These are phyloP conservation scores for Thielaviopsis populi DNA, from an alignment of 2,329 filamentous ascomycete species.

Conservation along the genomic window DNA sequence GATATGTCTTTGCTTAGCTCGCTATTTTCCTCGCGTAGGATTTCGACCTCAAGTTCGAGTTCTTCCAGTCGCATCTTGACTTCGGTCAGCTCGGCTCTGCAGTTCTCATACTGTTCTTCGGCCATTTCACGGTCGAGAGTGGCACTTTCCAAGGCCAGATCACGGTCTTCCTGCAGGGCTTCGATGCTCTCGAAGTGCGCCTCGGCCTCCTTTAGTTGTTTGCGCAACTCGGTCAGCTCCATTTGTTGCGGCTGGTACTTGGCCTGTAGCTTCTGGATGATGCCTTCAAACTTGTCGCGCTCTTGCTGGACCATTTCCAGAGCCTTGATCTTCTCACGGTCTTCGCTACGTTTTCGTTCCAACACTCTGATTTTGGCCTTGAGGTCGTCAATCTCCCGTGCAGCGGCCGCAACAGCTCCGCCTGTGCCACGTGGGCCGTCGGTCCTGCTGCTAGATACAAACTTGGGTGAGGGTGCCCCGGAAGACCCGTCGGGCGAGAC, in stretches of 20 bases:
- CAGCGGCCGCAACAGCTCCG: slow-evolving; percentile 35
- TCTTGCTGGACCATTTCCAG: slow-evolving; percentile 64
- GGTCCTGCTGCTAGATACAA: slow-evolving; percentile 18
- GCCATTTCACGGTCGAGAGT: slow-evolving; percentile 91
- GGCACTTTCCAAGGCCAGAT: slow-evolving; percentile 70
- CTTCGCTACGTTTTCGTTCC: slow-evolving; percentile 74
- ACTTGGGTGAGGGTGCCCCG: slow-evolving; percentile 21
- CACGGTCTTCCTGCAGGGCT: slow-evolving; percentile 67
- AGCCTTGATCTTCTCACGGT: slow-evolving; percentile 68
- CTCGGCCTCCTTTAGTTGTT: slow-evolving; percentile 63
- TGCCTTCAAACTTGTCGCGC: slow-evolving; percentile 61
- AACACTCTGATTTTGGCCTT: slow-evolving; percentile 76
- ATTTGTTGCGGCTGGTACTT: slow-evolving; percentile 78
- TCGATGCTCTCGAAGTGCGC: slow-evolving; percentile 39
- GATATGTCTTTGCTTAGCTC: slow-evolving; percentile 75
- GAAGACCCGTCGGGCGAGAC: slow-evolving; percentile 9
- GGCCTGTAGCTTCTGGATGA: slow-evolving; percentile 79
- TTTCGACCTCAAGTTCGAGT: slow-evolving; percentile 72
- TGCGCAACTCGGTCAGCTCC: slow-evolving; percentile 62
- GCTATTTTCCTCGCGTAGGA: slow-evolving; percentile 72
- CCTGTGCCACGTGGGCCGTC: slow-evolving; percentile 23
- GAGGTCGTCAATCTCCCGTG: slow-evolving; percentile 67
- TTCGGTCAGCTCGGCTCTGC: slow-evolving; percentile 65
- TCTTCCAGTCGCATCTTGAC: slow-evolving; percentile 68
- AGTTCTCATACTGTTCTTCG: slow-evolving; percentile 73